Base-by-base conservation (phyloP, 257 asterid genomes). In the Scutellaria barbata region DNA sequence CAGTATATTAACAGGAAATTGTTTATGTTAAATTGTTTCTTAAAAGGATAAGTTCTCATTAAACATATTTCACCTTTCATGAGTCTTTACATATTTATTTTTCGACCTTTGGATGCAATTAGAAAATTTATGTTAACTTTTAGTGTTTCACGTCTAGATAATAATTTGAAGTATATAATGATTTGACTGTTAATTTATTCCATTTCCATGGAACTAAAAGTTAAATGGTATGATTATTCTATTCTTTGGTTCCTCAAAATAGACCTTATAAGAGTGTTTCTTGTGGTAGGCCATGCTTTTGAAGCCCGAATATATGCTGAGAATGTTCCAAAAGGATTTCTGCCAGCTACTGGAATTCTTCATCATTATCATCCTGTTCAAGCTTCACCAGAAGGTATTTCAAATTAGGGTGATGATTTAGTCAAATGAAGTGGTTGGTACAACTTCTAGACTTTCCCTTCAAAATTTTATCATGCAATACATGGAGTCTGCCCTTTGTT, bases 281-380 rank as follows among this genome's bases (percentile, higher is more conserved):
- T 71, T 50, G 64, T 84, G 71, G 54, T 86, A 94, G 99, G 99
- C 50, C 99, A 95, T 80, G 96, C 98, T 81, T 95, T 95, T 84
- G 99, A 95, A 84, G 97, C 96, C 77, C 95, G 99, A 64, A 95
- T 92, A 80, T 95, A 95, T 81, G 99, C 99, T 75, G 99, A 95
- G 82, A 95, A 88, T 88, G 98, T 95, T 73, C 88, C 88, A 3
- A 95, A 89, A 77, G 98, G 99, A 69, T 95, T 95, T 89, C 96
- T 95, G 61, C 99, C 99, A 37, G 98, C 98, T 73, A 88, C 98
- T 68, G 97, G 99, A 61, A 77, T 83, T 74, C 99, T 95, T 81
- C 97, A 95, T 79, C 98, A 87, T 77, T 95, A 95, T 85, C 80
- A 79, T 56, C 98, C 99, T 47, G 96, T 85, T 75, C 87, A 86